Base-by-base conservation (phyloP, 2,329 filamentous ascomycete species). In the Colletotrichum sp. region DNA sequence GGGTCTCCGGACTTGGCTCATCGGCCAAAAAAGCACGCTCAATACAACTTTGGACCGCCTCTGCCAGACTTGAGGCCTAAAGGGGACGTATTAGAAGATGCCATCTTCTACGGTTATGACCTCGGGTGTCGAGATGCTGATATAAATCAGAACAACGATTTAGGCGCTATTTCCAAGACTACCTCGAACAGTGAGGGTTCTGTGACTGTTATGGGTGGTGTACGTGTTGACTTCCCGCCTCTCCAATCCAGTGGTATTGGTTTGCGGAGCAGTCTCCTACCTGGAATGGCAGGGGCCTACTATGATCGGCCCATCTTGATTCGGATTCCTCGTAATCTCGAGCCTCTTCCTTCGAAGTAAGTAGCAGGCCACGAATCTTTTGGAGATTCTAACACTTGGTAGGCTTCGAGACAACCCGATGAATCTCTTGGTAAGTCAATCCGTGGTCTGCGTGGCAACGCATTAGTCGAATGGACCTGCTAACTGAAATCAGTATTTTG, bases 391-490 rank as follows among this genome's bases (percentile, higher is more conserved):
- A 81, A 36, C 90, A 87, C 70, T 87, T 87, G 78, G 84, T 6
- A 84, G 89, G 12, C 84, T 95, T 34, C 83, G 89, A 57, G 90
- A 93, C 47, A 96, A 95, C 77, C 93, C 91, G 2, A 96, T 96
- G 90, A 96, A 97, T 78, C 82, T 97, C 75, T 87, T 97, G 77
- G 85, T 86, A 76, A 77, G 83, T 80, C 33, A 21, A 51, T 21
- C 57, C n/a, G 15, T 47, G 43, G n/a, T 47, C 43, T 47, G 21
- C n/a, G 27, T 21, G 8, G 13, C 54, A 57, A 70, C 38, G 73
- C 24, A 33, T 38, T 27, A 9, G 18, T 29, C n/a, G 33, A 12
- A 24, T 31, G 18, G 11, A 15, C 31, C 27, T 51, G 61, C 79
- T 83, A 77, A 82, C 73, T 31, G 24, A 12, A 33, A 12, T 55